phyloP scores from a whole-genome alignment of 176 grass and related monocot species.

The barley (Hordeum vulgare) region DNA sequence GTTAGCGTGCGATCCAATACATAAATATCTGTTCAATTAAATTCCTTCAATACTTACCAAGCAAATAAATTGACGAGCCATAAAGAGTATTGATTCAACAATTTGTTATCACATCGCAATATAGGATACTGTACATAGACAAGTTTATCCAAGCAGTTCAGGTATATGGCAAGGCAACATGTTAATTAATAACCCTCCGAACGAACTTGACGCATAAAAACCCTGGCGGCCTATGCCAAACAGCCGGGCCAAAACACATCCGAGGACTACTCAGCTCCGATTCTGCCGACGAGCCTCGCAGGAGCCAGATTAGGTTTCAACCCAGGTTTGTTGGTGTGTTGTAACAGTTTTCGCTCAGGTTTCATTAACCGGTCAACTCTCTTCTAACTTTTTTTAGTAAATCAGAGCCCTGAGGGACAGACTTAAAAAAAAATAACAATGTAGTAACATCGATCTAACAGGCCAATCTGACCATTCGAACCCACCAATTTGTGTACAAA shows the following conservation, averaged over 20 bases:
- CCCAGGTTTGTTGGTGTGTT: no score
- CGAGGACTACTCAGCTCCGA: no score
- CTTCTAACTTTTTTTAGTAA: no score
- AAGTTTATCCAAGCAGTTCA: neutral
- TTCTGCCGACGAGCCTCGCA: no score
- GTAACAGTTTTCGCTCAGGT: no score
- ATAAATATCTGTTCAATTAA: neutral
- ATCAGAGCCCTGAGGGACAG: no score
- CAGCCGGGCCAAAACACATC: no score
- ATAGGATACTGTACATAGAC: neutral
- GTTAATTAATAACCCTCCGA: neutral
- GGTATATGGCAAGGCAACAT: neutral
- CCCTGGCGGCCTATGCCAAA: no score
- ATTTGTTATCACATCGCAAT: neutral
- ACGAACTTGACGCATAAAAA: no score
- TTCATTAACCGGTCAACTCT: no score
- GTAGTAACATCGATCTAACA: neutral
- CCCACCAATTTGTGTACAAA: neutral
- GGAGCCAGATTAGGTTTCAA: no score
- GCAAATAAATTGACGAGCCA: neutral
- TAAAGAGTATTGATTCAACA: neutral
- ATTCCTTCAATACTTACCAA: neutral
- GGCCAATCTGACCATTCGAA: neutral
- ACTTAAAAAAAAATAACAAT: neutral
- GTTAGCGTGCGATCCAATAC: neutral